Base-by-base conservation (phyloP, 805 yeast species). In the Yamadazyma insecticola region DNA sequence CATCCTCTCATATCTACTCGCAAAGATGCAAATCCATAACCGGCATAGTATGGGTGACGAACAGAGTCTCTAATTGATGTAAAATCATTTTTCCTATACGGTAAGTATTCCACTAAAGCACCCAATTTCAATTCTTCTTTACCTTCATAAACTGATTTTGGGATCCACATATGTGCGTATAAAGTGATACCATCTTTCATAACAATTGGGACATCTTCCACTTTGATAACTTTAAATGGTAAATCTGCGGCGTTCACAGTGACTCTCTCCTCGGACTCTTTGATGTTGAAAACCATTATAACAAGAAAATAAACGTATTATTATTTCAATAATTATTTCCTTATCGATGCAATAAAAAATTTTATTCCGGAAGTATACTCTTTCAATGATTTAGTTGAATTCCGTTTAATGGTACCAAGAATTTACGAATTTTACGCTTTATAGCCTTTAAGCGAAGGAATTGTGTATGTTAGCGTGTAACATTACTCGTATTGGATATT, bases 1-100 rank as follows among this genome's bases (percentile, higher is more conserved):
- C 60, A 37, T 22, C 74, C 74, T 42, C 74, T 55, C 70, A 67
- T 67, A 37, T 67, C 73, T 13, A 67, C 60, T 44, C 73, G 45
- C 34, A 67, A 51, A 2, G 69, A 63, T 1, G 67, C 70, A 16
- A 67, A 51, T 0, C 74, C 74, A 39, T 63, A 58, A 6, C 71
- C 72, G 3, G 73, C 70, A 40, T 60, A 67, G 48, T 53, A 67
- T 3, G 72, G 66, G 37, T 67, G 73, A 40, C 73, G 53, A 22
- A 67, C 55, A 1, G 67, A 48, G 40, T 68, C 74, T 49, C 73
- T 50, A 25, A 62, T 57, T 25, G 68, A 53, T 2, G 74, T 68
- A 37, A 62, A 57, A 39, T 63, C 74, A 36, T 54, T 57, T 9
- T 70, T 66, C 42, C 73, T 45, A 39, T 67, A 67, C 0, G 74